Conservation (phyloP, 2,329 filamentous ascomycete species). For the Botrytis hyacinthi region DNA sequence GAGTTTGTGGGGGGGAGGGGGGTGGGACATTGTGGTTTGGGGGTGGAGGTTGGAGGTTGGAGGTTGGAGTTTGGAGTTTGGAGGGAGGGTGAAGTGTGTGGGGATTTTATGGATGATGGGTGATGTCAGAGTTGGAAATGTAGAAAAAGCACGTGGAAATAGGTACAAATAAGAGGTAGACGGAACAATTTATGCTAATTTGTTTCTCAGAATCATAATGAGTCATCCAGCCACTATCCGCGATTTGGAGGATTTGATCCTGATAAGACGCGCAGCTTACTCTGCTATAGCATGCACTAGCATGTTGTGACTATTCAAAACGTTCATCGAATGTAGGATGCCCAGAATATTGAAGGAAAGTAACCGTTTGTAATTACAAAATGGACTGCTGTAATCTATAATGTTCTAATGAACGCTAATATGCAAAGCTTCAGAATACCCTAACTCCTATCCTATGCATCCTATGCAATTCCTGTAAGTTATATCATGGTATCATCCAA, state of each 20-base stretch:
- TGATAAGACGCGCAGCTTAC: not conserved
- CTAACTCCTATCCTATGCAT: constrained; percentile 11
- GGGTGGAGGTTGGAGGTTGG: not conserved
- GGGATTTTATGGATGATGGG: not conserved
- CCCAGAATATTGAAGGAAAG: not conserved
- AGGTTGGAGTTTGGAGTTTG: not conserved
- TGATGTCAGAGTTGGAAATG: not conserved
- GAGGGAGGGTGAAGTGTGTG: not conserved
- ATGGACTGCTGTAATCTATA: not conserved
- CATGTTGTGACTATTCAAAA: not conserved
- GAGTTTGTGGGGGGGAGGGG: not conserved
- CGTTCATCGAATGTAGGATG: not conserved
- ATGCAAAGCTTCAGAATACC: not conserved
- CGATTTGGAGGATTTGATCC: not conserved
- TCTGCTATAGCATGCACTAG: not conserved
- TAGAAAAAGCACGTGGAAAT: not conserved
- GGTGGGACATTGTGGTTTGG: not conserved
- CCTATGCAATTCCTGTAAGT: constrained; percentile 4
- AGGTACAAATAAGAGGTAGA: not conserved
- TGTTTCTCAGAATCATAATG: not conserved
- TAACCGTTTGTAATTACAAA: not conserved
- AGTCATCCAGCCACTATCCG: not conserved
- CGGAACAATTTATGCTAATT: not conserved
- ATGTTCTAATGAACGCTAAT: not conserved
- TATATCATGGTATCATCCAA: constrained; percentile 19